phyloP scores from a whole-genome alignment of 2,329 filamentous ascomycete species.

The Epichloe festucae region DNA sequence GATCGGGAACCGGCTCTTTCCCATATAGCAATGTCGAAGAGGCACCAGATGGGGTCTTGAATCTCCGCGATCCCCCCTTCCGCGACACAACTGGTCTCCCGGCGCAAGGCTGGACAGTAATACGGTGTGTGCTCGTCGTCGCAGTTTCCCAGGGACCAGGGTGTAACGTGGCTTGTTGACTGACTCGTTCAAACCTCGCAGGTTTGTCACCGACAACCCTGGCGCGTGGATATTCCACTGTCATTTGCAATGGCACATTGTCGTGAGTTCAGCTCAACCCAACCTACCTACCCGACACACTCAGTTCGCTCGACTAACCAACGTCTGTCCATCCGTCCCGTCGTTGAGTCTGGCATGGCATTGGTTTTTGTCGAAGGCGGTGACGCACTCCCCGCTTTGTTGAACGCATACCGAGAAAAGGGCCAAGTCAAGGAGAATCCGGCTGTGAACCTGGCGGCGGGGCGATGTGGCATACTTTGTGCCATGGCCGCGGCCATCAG shows the following conservation, averaged over 20 bases:
- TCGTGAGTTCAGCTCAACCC: not conserved
- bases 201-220: constrained; percentile 2
- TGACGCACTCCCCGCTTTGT: not conserved
- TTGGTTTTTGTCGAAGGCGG: constrained; percentile 3
- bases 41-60: not conserved
- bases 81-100: constrained; percentile 2
- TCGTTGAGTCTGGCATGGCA: constrained; percentile 1
- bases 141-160: not conserved
- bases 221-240: constrained; percentile 5
- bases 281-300: too few relatives aligned
- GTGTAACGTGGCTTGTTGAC: too few relatives aligned
- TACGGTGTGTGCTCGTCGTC: constrained; percentile 1
- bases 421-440: not conserved
- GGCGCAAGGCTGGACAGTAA: not conserved
- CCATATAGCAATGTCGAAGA: not conserved
- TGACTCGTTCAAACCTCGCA: not conserved
- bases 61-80: constrained; percentile 2
- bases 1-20: constrained; percentile 1
- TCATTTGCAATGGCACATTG: constrained; percentile 4
- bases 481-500: not conserved
- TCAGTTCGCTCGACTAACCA: too few relatives aligned
- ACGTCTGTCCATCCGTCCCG: too few relatives aligned
- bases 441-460: not conserved
- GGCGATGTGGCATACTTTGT: not conserved
- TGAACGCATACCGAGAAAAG: not conserved